Base-by-base conservation (phyloP, 1,284 basidiomycete species). In the Leccinum fallax region DNA sequence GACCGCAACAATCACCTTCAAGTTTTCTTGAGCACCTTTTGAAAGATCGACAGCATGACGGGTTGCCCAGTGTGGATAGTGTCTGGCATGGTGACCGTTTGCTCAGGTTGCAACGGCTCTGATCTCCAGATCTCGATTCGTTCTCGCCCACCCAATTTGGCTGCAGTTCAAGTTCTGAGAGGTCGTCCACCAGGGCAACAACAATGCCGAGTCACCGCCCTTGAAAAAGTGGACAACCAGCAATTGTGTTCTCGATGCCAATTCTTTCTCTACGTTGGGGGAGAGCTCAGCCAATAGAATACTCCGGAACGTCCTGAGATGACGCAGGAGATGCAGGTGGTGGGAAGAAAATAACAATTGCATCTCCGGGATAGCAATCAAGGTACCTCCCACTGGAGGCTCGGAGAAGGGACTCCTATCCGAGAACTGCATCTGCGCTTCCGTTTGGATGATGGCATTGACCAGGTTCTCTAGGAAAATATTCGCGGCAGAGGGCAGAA, bases 321-420 rank as follows among this genome's bases (percentile, higher is more conserved):
- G 87, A 46, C 89, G 84, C 1, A 88, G 83, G 64, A 90, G 87
- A 54, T 87, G 82, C 24, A 99, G 79, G 68, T 93, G 86, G 26
- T 85, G 85, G 68, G 24, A 97, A 83, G 75, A 99, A 92, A 75
- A 94, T 93, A 60, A 92, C 87, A 24, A 93, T 84, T 4, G 94
- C 90, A 69, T 97, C 94, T 2, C 79, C 80, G 2, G 95, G 91
- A 76, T 98, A 99, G 26, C 94, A 87, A 76, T 98, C 88, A 30
- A 99, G 84, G 76, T 94, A 99, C 74, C 90, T 90, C 15, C 92
- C 94, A 26, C 24, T 49, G 99, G 80, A 21, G 96, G 96, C 66
- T 94, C 90, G 0, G 97, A 98, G 79, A 99, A 98, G 0, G 96
- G 95, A 67, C 93, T 98, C 55, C 85, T 85, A 5, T 89, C 88